Evolutionary conservation across 768 basidiomycete genomes (phyloP).

Genomic region (Tulasnella sp.): DNA sequence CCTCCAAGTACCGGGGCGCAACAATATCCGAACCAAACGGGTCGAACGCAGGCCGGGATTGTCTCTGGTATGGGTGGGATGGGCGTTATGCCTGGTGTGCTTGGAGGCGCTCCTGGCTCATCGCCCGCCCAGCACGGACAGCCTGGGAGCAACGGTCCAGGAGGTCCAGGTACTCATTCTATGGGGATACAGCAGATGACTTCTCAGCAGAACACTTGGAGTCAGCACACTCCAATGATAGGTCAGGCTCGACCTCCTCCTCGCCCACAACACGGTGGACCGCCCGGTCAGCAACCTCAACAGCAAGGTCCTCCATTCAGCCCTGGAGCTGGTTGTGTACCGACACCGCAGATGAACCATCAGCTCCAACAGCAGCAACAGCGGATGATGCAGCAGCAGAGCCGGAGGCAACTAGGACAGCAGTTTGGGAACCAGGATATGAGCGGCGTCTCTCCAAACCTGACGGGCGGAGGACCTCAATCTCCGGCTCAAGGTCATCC

Average conservation of each 20-base stretch:
- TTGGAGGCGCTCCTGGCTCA: background rate
- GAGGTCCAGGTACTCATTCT: background rate
- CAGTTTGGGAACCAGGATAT: background rate
- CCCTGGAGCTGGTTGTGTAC: background rate
- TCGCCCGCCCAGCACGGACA: background rate
- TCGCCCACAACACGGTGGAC: background rate
- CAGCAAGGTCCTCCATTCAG: background rate
- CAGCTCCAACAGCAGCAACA: conserved; percentile 5
- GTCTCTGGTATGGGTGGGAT: background rate
- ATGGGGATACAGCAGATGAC: background rate
- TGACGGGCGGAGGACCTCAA: background rate
- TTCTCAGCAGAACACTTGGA: background rate
- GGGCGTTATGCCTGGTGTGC: background rate
- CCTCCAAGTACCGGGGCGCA: background rate
- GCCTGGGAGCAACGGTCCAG: background rate
- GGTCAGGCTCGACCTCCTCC: background rate
- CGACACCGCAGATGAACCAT: background rate
- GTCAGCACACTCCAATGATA: background rate
- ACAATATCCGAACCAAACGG: background rate
- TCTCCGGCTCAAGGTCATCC: background rate
- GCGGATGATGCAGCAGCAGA: background rate
- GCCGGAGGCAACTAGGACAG: background rate
- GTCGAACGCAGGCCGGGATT: background rate
- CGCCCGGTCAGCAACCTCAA: background rate
- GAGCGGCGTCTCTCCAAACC: background rate